Percentiles rank a stretch among this genome's conserved stretches.
These are phyloP conservation scores for Comarum palustre DNA, from an alignment of 306 rosid genomes.

Conservation along the genomic window DNA sequence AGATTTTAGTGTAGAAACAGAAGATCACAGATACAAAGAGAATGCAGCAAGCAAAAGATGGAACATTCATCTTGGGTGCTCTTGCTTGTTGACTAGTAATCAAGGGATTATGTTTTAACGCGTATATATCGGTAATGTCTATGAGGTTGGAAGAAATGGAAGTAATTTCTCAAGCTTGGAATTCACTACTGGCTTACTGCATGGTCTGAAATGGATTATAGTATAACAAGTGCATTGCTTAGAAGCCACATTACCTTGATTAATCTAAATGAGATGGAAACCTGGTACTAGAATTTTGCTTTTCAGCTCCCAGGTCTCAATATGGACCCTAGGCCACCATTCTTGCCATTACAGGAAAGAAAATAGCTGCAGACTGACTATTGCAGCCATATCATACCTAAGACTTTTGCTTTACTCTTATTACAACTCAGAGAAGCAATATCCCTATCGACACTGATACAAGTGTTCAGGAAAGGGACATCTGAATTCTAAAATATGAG, in stretches of 20 bases:
- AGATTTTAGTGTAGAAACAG: constrained; percentile 20
- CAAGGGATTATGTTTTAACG: not conserved
- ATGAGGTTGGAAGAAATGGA: constrained; percentile 50
- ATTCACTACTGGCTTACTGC: constrained; percentile 50
- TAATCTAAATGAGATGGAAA: not conserved
- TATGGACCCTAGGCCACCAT: constrained; percentile 4
- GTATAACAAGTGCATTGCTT: constrained; percentile 54
- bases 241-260: constrained; percentile 32
- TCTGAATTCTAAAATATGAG: not conserved
- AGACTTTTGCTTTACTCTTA: not conserved
- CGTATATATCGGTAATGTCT: not conserved
- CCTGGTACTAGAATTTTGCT: not conserved
- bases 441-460: not conserved
- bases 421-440: constrained; percentile 1
- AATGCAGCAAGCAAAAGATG: constrained; percentile 19
- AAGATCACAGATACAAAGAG: constrained; percentile 24
- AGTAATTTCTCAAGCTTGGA: constrained; percentile 51
- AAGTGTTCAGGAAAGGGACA: not conserved
- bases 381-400: not conserved
- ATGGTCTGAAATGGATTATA: constrained; percentile 37
- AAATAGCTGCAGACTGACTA: not conserved
- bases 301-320: not conserved
- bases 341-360: constrained; percentile 23
- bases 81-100: not conserved
- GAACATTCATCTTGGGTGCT: constrained; percentile 25